Percentiles rank a stretch among this genome's conserved stretches.
Conservation (phyloP, 2,329 filamentous ascomycete species). For the Macrophomina phaseolina region DNA sequence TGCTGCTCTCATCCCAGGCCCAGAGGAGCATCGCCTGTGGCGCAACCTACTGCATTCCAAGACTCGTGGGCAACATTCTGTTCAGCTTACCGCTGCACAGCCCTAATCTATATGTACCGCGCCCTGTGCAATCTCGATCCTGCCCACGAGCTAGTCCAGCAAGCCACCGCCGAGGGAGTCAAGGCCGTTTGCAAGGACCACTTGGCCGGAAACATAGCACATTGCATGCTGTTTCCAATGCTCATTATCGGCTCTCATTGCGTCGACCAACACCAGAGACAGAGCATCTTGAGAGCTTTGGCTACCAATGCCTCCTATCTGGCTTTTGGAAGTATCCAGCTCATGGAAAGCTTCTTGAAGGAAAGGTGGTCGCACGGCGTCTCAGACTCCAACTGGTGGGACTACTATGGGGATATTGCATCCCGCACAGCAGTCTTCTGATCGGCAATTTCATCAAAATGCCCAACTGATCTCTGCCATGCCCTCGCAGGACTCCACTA, state of each 20-base stretch:
- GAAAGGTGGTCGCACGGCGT: not conserved
- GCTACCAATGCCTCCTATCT: not conserved
- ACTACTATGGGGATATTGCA: not conserved
- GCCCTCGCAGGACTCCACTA: too few species aligned
- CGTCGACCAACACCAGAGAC: not conserved
- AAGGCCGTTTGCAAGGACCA: not conserved
- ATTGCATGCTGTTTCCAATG: constrained; percentile 6
- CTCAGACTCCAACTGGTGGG: not conserved
- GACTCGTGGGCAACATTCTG: not conserved
- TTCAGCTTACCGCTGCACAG: not conserved
- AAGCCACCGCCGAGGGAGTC: not conserved
- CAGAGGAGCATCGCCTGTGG: not conserved
- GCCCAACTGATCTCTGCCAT: too few species aligned
- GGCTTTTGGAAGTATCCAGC: constrained; percentile 1
- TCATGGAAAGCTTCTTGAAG: not conserved
- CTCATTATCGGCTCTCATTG: constrained; percentile 3
- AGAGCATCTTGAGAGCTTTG: not conserved
- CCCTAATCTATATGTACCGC: constrained; percentile 2
- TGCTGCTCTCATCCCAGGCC: not conserved
- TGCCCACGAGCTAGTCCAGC: not conserved
- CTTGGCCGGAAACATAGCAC: not conserved
- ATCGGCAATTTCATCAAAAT: too few species aligned
- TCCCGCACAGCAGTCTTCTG: not conserved
- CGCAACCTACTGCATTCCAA: not conserved
- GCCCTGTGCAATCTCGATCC: not conserved